These are phyloP conservation scores for Antarctomyces pellizariae DNA, from an alignment of 495 filamentous ascomycete genomes.

Conservation along the genomic window DNA sequence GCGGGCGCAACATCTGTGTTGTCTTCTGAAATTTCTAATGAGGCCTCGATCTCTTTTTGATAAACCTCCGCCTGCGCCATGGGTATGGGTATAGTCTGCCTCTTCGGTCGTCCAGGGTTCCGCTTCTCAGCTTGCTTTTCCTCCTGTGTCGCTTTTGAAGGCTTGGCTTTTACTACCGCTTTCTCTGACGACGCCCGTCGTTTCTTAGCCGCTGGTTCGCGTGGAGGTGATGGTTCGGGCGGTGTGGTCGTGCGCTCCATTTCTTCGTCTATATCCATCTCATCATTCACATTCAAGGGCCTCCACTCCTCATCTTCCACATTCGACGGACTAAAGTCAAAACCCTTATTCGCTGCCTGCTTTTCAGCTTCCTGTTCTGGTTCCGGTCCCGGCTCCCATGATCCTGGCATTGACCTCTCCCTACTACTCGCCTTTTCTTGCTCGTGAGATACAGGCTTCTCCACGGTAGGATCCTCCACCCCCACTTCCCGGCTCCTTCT, in stretches of 20 bases:
- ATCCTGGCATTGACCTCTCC: too few relatives aligned
- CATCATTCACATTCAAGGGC: too few relatives aligned
- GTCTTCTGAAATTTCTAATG: too few relatives aligned
- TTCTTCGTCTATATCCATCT: too few relatives aligned
- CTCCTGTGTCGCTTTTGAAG: background rate
- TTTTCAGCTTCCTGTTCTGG: slow-evolving; percentile 5
- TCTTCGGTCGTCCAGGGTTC: background rate
- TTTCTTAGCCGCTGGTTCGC: slow-evolving; percentile 9
- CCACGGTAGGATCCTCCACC: too few relatives aligned
- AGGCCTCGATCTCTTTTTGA: too few relatives aligned
- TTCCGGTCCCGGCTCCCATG: slow-evolving; percentile 6
- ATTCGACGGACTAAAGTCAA: slow-evolving; percentile 4
- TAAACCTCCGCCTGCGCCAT: too few relatives aligned
- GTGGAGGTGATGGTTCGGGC: slow-evolving; percentile 1
- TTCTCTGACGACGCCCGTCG: slow-evolving; percentile 16
- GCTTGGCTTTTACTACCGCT: slow-evolving; percentile 11
- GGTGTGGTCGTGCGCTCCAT: slow-evolving; percentile 2
- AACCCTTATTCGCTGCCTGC: slow-evolving; percentile 8
- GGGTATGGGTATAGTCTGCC: too few relatives aligned
- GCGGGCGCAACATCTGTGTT: too few relatives aligned
- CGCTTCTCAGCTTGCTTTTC: slow-evolving; percentile 2
- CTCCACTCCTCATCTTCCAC: slow-evolving; percentile 5
- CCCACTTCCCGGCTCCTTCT: too few relatives aligned
- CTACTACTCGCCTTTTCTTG: too few relatives aligned
- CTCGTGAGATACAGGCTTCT: too few relatives aligned